phyloP scores from a whole-genome alignment of 2,329 filamentous ascomycete genomes.

The Paracorniculantispora psalliotae region DNA sequence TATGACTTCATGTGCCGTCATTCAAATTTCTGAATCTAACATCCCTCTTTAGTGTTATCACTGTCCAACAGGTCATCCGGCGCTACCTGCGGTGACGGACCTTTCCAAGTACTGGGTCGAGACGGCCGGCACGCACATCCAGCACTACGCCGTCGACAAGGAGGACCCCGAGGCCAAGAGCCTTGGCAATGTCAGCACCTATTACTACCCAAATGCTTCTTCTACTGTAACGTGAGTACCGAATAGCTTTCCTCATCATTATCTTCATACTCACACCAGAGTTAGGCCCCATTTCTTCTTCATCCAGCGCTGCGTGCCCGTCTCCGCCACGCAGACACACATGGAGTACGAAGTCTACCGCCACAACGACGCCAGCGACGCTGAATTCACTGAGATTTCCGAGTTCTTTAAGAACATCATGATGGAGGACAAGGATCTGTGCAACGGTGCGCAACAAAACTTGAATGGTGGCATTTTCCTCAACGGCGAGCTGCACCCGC shows the following conservation, averaged over 20 bases:
- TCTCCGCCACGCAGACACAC: conserved; percentile 34
- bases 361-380: conserved; percentile 40
- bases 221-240: conserved; percentile 36
- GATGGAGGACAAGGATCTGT: conserved; percentile 47
- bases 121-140: conserved; percentile 39
- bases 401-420: conserved; percentile 48
- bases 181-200: conserved; percentile 31
- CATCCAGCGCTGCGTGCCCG: conserved; percentile 46
- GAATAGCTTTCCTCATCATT: too few species aligned
- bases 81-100: conserved; percentile 50
- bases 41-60: conserved; percentile 33
- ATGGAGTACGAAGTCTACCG: conserved; percentile 50
- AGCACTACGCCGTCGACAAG: conserved; percentile 34
- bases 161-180: conserved; percentile 27
- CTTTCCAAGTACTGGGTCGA: conserved; percentile 50
- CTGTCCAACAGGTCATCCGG: conserved; percentile 54
- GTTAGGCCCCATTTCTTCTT: conserved; percentile 43
- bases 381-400: conserved; percentile 41
- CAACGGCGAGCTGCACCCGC: conserved; percentile 47
- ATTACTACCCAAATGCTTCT: conserved; percentile 36
- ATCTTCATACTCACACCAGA: not conserved
- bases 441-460: conserved; percentile 44
- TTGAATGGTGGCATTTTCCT: conserved; percentile 46
- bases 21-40: not conserved
- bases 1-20: not conserved